Evolutionary conservation across 176 grass and related monocot genomes (phyloP).

Genomic region (Lolium rigidum): DNA sequence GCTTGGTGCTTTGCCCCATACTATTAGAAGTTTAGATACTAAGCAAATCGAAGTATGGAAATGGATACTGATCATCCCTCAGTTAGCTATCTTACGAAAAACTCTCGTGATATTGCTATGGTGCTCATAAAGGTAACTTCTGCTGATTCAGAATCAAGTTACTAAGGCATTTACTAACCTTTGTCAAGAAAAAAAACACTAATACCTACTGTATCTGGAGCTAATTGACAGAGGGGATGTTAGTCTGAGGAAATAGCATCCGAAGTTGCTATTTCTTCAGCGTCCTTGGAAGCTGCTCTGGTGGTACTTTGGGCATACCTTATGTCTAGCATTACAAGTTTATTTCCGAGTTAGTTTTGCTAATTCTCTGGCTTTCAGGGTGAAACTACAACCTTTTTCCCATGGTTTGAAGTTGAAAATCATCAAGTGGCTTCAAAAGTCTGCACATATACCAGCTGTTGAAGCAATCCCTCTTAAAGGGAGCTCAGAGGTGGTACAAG

Average conservation of each 20-base stretch:
- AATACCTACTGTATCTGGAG: slow-evolving; percentile 55
- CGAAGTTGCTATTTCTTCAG: slow-evolving; percentile 89
- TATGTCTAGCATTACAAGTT: slow-evolving; percentile 44
- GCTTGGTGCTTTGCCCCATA: slow-evolving; percentile 47
- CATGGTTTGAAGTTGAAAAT: slow-evolving; percentile 95
- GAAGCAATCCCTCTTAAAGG: slow-evolving; percentile 49
- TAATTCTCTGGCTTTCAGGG: slow-evolving; percentile 68
- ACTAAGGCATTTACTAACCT: slow-evolving; percentile 20
- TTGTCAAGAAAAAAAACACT: slow-evolving; percentile 1
- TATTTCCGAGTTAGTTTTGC: slow-evolving; percentile 41
- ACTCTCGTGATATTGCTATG: slow-evolving; percentile 68
- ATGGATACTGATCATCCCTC: slow-evolving; percentile 42
- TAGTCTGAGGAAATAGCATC: slow-evolving; percentile 85
- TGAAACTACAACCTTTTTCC: slow-evolving; percentile 94
- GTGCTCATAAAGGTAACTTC: slow-evolving; percentile 82
- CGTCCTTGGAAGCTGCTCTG: slow-evolving; percentile 95
- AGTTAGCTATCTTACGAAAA: slow-evolving; percentile 47
- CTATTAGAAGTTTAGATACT: slow-evolving; percentile 40
- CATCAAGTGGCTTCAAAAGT: slow-evolving; percentile 88
- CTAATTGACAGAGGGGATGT: slow-evolving; percentile 82
- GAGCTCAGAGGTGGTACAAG: slow-evolving; percentile 41
- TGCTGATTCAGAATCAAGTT: slow-evolving; percentile 20
- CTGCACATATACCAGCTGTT: slow-evolving; percentile 47
- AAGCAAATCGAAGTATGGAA: slow-evolving; percentile 49
- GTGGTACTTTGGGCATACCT: slow-evolving; percentile 57